Conservation (phyloP, 106 monocot species). For the Allium cepa region DNA sequence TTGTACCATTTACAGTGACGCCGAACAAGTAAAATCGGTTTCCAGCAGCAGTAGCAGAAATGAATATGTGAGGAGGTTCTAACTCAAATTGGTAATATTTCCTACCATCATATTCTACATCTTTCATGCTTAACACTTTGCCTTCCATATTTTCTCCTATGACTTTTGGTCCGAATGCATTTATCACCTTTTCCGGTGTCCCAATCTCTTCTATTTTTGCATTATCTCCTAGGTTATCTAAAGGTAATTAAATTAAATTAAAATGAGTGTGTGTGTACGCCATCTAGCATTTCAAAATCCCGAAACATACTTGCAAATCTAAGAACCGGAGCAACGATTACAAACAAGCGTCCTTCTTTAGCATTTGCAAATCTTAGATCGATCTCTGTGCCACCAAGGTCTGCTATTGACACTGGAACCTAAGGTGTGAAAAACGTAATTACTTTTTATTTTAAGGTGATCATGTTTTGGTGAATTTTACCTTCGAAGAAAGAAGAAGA, state of each 20-base stretch:
- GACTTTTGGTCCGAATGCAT: conserved; percentile 89
- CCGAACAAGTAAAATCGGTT: too few relatives aligned
- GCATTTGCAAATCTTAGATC: conserved; percentile 80
- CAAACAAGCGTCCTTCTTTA: conserved; percentile 78
- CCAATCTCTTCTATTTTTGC: conserved; percentile 68
- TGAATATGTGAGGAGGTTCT: too few relatives aligned
- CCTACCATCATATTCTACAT: conserved; percentile 59
- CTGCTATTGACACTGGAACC: conserved; percentile 98
- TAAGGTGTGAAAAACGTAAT: conserved; percentile 15
- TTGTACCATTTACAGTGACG: too few relatives aligned
- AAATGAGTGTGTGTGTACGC: too few relatives aligned
- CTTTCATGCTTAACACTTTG: conserved; percentile 58
- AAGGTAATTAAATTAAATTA: too few relatives aligned
- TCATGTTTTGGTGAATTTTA: too few relatives aligned
- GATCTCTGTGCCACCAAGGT: too few relatives aligned
- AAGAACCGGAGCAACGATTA: conserved; percentile 88
- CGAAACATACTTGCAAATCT: conserved; percentile 63
- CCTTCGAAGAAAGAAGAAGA: too few relatives aligned
- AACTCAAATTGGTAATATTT: conserved; percentile 85
- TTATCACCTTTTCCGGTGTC: conserved; percentile 73
- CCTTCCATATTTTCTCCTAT: conserved; percentile 93
- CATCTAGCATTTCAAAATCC: not conserved
- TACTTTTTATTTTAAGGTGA: too few relatives aligned
- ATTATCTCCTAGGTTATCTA: conserved; percentile 51
- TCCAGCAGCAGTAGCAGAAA: too few relatives aligned